Conservation (phyloP, 805 yeast species). For the Isabelozyma heimii region DNA sequence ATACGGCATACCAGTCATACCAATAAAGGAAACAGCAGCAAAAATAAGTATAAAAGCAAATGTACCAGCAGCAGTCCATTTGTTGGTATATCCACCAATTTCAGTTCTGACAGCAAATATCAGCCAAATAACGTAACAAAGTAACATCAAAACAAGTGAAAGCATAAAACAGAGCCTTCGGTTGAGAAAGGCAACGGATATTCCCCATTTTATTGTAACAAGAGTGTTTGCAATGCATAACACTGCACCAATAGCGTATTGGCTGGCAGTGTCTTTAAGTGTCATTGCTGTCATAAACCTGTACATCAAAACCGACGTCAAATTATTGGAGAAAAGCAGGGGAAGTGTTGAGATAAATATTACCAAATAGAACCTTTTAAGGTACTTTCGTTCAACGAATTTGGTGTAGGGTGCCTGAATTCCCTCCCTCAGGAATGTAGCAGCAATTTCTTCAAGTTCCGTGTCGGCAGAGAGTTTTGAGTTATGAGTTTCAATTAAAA, state of each 20-base stretch:
- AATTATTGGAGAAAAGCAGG: constrained; percentile 45
- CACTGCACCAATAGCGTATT: constrained; percentile 44
- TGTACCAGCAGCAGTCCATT: constrained; percentile 40
- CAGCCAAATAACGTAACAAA: constrained; percentile 1
- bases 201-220: constrained; percentile 8
- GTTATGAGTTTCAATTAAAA: constrained; percentile 21
- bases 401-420: constrained; percentile 22
- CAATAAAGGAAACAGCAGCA: constrained; percentile 18
- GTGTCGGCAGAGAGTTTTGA: constrained; percentile 21
- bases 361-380: constrained; percentile 24
- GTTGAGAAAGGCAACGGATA: constrained; percentile 4
- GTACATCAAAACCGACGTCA: constrained; percentile 43
- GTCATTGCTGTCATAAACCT: constrained; percentile 46
- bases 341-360: constrained; percentile 25
- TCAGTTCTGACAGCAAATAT: constrained; percentile 42
- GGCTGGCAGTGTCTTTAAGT: constrained; percentile 35
- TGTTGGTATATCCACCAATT: constrained; percentile 35
- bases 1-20: constrained; percentile 20
- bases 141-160: constrained; percentile 1
- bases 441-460: constrained; percentile 29
- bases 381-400: constrained; percentile 26
- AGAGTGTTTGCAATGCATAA: constrained; percentile 39
- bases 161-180: constrained; percentile 10
- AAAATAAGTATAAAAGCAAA: constrained; percentile 46
- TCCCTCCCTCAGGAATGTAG: constrained; percentile 1